phyloP scores from a whole-genome alignment of 192 early-diverging fungal genomes.

The Coemansia erecta region DNA sequence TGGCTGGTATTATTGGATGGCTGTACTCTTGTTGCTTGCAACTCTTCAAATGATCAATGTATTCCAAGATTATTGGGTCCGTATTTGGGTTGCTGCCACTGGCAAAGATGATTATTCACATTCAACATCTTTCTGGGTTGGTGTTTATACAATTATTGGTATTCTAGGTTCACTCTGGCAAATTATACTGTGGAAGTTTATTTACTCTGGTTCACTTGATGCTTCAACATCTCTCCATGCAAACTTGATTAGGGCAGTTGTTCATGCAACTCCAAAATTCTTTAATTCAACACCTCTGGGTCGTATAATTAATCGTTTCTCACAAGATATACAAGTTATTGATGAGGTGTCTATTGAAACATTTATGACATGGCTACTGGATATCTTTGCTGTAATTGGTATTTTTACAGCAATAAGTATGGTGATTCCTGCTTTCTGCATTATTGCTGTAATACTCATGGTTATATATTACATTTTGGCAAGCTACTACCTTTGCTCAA shows the following conservation, averaged over 20 bases:
- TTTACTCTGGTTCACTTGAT: conserved; percentile 52
- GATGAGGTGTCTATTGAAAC: conserved; percentile 62
- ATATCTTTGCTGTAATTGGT: conserved; percentile 53
- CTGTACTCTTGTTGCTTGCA: conserved; percentile 48
- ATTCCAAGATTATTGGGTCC: conserved; percentile 65
- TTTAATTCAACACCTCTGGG: conserved; percentile 86
- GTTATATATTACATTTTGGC: conserved; percentile 63
- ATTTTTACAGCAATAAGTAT: conserved; percentile 58
- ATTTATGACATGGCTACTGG: conserved; percentile 52
- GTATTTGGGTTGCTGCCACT: conserved; percentile 52
- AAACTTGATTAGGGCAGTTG: conserved; percentile 59
- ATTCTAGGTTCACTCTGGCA: conserved; percentile 34
- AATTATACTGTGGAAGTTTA: conserved; percentile 44
- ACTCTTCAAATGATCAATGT: conserved; percentile 39
- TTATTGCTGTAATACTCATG: conserved; percentile 60
- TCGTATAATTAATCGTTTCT: conserved; percentile 83
- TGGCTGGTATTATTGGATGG: conserved; percentile 57
- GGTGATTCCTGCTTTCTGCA: conserved; percentile 70
- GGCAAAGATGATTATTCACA: not conserved
- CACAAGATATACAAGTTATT: conserved; percentile 78
- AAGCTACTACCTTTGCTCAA: conserved; percentile 66
- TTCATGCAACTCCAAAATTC: conserved; percentile 74
- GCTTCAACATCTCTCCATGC: conserved; percentile 62
- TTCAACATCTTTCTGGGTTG: conserved; percentile 64
- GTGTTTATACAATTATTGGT: conserved; percentile 63